Base-by-base conservation (phyloP, 192 early-diverging fungal species). In the Rhizophlyctis rosea region DNA sequence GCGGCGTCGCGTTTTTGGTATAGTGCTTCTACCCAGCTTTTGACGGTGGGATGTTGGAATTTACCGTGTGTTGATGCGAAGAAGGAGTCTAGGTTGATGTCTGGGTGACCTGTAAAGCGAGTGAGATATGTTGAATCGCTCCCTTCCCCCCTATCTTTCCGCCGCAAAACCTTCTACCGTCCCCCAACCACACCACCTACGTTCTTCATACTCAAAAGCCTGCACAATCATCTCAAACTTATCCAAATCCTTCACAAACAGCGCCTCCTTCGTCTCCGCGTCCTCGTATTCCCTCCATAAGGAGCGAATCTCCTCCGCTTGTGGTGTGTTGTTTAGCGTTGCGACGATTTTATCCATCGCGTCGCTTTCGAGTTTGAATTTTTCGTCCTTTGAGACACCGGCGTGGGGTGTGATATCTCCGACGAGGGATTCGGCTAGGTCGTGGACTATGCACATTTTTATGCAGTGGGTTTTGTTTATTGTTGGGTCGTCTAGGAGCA, bases 191-290 rank as follows among this genome's bases (percentile, higher is more conserved):
- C 16, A 25, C 18, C 34, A 28, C 72, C 80, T 77, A 91, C 80
- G 78, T 70, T 86, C 68, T 49, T 97, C 94, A 65, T 97, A 97
- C 68, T 95, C 93, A 30, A 89, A 63, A 2, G 92, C 93, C 73
- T 94, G 91, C 48, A 92, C 78, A 60, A 93, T 90, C 92, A 97
- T 92, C 73, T 97, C 94, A 84, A 93, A 97, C 71, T 97, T 97
- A 74, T 97, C 94, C 65, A 97, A 70, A 68, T 97, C 92, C 48
- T 94, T 92, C 35, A 93, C 91, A 29, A 94, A 63, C 13, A 83
- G 66, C 0, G 94, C 91, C 61, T 97, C 94, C 1, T 67, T 64
- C 2, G 91, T 91, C 21, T 54, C 50, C 4, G 74, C 81, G 5
- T 86, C 80, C 67, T 97, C 94, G 61, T 93, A 97, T 61, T 97